Evolutionary conservation across 108 stramenopile species (phyloP).

Genomic region (Skeletonema marinoi): DNA sequence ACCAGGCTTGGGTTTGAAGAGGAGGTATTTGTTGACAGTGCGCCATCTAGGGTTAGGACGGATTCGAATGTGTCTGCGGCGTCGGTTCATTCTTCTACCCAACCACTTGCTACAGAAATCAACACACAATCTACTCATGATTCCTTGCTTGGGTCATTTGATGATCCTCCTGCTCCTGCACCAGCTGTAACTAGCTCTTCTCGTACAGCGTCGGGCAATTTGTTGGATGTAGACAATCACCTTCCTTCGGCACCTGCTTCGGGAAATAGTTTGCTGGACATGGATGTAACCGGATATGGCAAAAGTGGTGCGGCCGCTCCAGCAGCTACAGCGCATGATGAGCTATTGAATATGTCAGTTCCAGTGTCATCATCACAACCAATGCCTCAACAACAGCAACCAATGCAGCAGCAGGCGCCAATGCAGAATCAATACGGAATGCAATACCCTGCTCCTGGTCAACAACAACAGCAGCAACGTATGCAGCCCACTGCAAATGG

Average conservation of each 20-base stretch:
- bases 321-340: constrained; percentile 56
- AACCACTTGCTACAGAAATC: constrained; percentile 4
- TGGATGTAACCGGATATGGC: constrained; percentile 38
- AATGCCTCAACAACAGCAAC: constrained; percentile 49
- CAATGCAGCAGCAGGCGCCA: constrained; percentile 38
- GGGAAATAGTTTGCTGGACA: constrained; percentile 56
- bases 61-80: constrained; percentile 42
- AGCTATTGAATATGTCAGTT: constrained; percentile 87
- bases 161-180: constrained; percentile 48
- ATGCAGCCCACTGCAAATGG: constrained; percentile 11
- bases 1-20: constrained; percentile 73
- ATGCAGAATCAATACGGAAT: constrained; percentile 45
- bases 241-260: constrained; percentile 29
- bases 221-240: constrained; percentile 47
- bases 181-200: constrained; percentile 21
- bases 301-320: constrained; percentile 40
- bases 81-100: constrained; percentile 17
- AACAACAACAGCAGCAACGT: constrained; percentile 38
- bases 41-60: neutral
- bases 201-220: constrained; percentile 35
- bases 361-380: constrained; percentile 44
- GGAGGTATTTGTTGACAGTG: constrained; percentile 66
- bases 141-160: constrained; percentile 62
- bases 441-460: constrained; percentile 29
- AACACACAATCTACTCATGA: constrained; percentile 28